Percentiles rank a stretch among this genome's conserved stretches.
Evolutionary conservation across 75 land plant species (phyloP).

Genomic region (Pseudotsuga menziesii): DNA sequence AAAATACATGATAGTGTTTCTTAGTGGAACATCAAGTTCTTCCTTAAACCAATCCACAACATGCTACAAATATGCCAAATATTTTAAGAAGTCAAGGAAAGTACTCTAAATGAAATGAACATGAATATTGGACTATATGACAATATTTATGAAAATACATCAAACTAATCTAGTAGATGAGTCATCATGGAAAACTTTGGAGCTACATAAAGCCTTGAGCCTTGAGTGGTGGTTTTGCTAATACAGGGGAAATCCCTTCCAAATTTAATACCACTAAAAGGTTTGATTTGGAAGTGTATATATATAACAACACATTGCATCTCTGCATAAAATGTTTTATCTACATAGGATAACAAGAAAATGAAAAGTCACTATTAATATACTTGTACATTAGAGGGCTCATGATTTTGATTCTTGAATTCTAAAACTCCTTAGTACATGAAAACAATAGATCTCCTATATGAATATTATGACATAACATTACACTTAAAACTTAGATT

Average conservation of each 20-base stretch:
- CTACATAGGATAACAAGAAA: too few species aligned
- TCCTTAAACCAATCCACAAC: slow-evolving; percentile 78
- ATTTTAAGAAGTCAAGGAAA: neutral
- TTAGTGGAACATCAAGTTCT: slow-evolving; percentile 42
- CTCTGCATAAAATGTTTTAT: too few species aligned
- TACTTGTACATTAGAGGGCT: too few species aligned
- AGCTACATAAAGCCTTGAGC: slow-evolving; percentile 62
- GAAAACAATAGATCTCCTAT: neutral
- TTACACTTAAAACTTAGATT: slow-evolving; percentile 4
- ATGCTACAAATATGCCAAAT: slow-evolving; percentile 38
- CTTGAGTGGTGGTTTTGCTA: slow-evolving; percentile 68
- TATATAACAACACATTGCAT: too few species aligned
- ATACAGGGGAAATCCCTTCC: slow-evolving; percentile 82
- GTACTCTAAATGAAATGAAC: neutral
- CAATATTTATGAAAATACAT: neutral
- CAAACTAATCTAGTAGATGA: neutral
- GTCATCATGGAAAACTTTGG: slow-evolving; percentile 95
- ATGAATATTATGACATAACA: neutral
- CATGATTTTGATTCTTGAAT: too few species aligned
- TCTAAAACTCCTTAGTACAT: too few species aligned
- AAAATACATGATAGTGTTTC: slow-evolving; percentile 82
- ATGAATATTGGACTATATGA: neutral
- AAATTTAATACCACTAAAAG: slow-evolving; percentile 53
- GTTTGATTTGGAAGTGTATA: slow-evolving; percentile 45
- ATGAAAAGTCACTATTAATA: too few species aligned